Evolutionary conservation across 805 yeast genomes (phyloP).

Genomic region (Wickerhamiella spandovensis): DNA sequence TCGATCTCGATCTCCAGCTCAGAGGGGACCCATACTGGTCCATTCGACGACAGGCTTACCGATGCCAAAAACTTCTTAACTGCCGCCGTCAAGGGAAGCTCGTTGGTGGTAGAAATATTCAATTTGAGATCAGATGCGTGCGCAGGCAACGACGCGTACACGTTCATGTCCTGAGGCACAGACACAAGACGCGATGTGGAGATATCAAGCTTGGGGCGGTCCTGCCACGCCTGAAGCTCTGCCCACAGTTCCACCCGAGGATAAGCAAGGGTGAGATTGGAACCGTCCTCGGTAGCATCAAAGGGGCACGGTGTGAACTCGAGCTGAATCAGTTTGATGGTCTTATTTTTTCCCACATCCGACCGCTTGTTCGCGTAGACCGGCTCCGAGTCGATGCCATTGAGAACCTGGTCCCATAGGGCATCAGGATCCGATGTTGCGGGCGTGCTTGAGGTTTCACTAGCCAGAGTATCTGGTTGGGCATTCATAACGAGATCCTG

Average conservation of each 20-base stretch:
- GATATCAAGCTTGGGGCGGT: conserved; percentile 26
- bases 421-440: conserved; percentile 1
- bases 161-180: conserved; percentile 33
- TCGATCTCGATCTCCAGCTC: conserved; percentile 28
- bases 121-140: conserved; percentile 33
- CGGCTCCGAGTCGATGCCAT: conserved; percentile 1
- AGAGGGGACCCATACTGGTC: conserved; percentile 28
- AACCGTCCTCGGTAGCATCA: conserved; percentile 13
- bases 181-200: conserved; percentile 32
- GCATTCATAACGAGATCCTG: not conserved
- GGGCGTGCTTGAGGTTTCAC: not conserved
- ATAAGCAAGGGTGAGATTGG: conserved; percentile 20
- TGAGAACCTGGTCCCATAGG: conserved; percentile 9
- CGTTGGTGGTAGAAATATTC: conserved; percentile 24
- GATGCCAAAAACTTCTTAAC: conserved; percentile 29
- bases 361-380: conserved; percentile 1
- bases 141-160: conserved; percentile 32
- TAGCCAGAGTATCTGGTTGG: not conserved
- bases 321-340: conserved; percentile 30
- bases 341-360: conserved; percentile 18
- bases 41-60: conserved; percentile 13
- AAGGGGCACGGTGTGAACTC: conserved; percentile 35
- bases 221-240: conserved; percentile 19
- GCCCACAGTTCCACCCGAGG: conserved; percentile 50
- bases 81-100: conserved; percentile 26